Evolutionary conservation across 345 rosid species (phyloP).

Genomic region (Citropsis articulata): DNA sequence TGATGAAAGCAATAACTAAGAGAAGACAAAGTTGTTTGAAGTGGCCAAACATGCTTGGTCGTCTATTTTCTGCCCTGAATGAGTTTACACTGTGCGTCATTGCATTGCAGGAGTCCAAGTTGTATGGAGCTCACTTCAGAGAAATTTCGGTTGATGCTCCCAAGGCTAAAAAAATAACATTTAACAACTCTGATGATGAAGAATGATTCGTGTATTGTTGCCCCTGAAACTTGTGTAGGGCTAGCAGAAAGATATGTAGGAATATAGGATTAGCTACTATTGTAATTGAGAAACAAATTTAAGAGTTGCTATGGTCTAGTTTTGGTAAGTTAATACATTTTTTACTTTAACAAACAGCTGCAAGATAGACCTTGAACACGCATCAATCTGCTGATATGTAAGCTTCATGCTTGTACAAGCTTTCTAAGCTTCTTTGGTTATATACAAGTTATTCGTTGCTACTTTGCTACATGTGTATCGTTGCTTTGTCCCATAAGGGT

Average conservation of each 20-base stretch:
- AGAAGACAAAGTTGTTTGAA: too few species aligned
- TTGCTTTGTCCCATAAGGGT: too few species aligned
- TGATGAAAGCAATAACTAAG: too few species aligned
- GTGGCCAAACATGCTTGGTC: too few species aligned
- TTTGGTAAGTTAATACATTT: not conserved
- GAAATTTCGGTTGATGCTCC: slow-evolving; percentile 92
- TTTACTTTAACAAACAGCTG: not conserved
- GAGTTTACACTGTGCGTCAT: not conserved
- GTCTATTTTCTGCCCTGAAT: not conserved
- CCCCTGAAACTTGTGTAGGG: not conserved
- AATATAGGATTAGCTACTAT: not conserved
- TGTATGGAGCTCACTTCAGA: slow-evolving; percentile 92
- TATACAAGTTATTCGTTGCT: not conserved
- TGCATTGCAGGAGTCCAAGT: slow-evolving; percentile 69
- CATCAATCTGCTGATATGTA: too few species aligned
- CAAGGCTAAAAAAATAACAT: slow-evolving; percentile 71
- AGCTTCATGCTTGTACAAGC: not conserved
- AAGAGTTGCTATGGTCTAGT: not conserved
- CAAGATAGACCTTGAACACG: not conserved
- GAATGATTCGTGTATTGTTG: slow-evolving; percentile 27
- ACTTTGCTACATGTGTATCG: not conserved
- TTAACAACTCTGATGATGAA: slow-evolving; percentile 74
- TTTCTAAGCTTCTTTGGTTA: too few species aligned
- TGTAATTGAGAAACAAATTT: not conserved
- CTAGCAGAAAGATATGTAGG: not conserved